Conservation (phyloP, 352 stramenopile genomes). For the Peronospora tabacina region DNA sequence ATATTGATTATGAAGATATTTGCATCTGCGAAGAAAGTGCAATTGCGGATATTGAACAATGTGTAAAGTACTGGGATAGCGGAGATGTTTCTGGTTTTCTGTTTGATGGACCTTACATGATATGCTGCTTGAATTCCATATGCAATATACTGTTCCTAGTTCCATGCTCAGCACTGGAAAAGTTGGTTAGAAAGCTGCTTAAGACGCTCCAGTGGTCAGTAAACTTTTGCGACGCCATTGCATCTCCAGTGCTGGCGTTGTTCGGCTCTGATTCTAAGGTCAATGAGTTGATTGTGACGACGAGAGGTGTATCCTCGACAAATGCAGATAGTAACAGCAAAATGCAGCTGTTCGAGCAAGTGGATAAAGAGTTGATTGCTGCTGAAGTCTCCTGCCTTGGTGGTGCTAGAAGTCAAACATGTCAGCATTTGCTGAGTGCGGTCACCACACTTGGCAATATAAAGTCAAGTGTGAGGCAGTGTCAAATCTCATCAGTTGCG, state of each 20-base stretch:
- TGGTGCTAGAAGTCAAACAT: slow-evolving; percentile 13
- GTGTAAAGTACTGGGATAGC: slow-evolving; percentile 29
- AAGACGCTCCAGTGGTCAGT: slow-evolving; percentile 17
- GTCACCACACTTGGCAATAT: slow-evolving; percentile 12
- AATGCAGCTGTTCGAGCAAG: slow-evolving; percentile 23
- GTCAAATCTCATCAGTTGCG: slow-evolving; percentile 1
- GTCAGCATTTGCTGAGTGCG: slow-evolving; percentile 25
- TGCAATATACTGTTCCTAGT: slow-evolving; percentile 50
- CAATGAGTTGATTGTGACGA: not conserved
- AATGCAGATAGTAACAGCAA: not conserved
- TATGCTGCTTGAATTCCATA: slow-evolving; percentile 42
- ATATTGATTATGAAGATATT: slow-evolving; percentile 2
- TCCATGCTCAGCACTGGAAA: slow-evolving; percentile 41
- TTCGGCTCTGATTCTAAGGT: slow-evolving; percentile 12
- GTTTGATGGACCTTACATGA: slow-evolving; percentile 29
- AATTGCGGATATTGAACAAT: slow-evolving; percentile 42
- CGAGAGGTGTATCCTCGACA: not conserved
- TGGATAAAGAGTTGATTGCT: slow-evolving; percentile 34
- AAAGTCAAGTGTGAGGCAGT: slow-evolving; percentile 9
- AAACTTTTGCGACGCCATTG: slow-evolving; percentile 4
- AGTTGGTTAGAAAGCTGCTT: slow-evolving; percentile 29
- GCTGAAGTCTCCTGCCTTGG: slow-evolving; percentile 9
- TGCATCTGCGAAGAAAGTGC: slow-evolving; percentile 30
- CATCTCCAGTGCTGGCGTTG: slow-evolving; percentile 22
- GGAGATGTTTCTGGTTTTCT: slow-evolving; percentile 12